Base-by-base conservation (phyloP, 2,329 filamentous ascomycete genomes). In the Trichoderma koningiopsis region DNA sequence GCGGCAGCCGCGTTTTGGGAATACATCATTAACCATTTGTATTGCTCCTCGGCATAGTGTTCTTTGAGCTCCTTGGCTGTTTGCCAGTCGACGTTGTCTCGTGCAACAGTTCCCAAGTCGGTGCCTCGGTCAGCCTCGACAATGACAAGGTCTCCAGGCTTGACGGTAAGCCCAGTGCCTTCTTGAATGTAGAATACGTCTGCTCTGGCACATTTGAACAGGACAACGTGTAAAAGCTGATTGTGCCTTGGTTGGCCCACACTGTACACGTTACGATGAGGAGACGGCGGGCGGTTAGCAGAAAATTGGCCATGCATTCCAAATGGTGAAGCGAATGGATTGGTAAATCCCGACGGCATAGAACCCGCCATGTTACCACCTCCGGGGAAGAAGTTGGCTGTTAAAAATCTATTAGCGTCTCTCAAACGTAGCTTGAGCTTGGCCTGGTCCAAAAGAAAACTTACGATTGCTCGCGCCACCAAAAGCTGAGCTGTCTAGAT, bases 21-120 rank as follows among this genome's bases (percentile, higher is more conserved):
- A 79, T 97, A 99, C 92, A 98, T 96, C 92, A 98, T 97, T 65
- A 99, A 86, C 93, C 95, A 98, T 76, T 94, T 94, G 82, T 97
- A 97, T 79, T 99, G 96, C 78, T 98, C 94, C 78, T 97, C 93
- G 2, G 92, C 92, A 73, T 95, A 96, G 74, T 96, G 91, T 74
- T 96, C 93, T 79, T 97, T 97, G 73, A 94, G 83, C 59, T 96
- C 91, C 76, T 96, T 94, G 10, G 96, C 96, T 63, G 91, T 88
- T 73, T 94, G 91, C 86, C 94, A 94, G 71, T 93, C 92, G 49
- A 98, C 89, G 74, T 96, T 94, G 72, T 94, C 92, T 73, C 92
- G 89, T 64, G 93, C 92, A 33, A 99, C 95, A 31, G 95, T 97
- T 56, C 96, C 96, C 43, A 99, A 87, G 77, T 99, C 96, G 27